Base-by-base conservation (phyloP, 495 filamentous ascomycete genomes). In the Aspergillus homomorphus region DNA sequence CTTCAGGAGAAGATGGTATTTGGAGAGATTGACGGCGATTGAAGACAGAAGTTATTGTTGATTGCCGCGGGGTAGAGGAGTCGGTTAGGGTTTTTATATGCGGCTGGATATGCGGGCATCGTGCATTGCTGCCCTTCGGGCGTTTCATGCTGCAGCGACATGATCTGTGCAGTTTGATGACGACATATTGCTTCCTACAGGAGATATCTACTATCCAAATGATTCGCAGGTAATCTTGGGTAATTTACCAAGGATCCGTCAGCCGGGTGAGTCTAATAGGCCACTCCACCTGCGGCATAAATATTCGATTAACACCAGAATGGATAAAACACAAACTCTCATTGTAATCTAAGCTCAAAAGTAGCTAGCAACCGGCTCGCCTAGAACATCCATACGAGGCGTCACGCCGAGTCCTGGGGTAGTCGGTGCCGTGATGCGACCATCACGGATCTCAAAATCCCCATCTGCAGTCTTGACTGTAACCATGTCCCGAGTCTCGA, bases 361-460 rank as follows among this genome's bases (percentile, higher is more conserved):
- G 26, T 28, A 28, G 9, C 26, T 28, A 43, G 73, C 82, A 53
- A 60, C 68, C 9, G 73, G 73, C 14, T 85, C 83, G 52, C 70
- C 58, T n/a, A 51, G 15, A 0, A 60, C 58, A 16, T 55, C 45
- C 30, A 60, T 18, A 1, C 58, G 24, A 23, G 58, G 58, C 6
- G 20, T 38, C 42, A 60, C 30, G 1, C 58, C 58, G 15, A 60
- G 18, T 1, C 51, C 58, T 1, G 58, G 58, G 5, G 20, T 10
- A 2, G 1, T 8, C 10, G 58, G 58, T 21, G 58, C 57, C 4
- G 33, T n/a, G 28, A 55, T 20, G 18, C 24, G 4, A 5, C 58
- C 58, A 33, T 54, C 51, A 15, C 41, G 19, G 0, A 54, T 26
- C 16, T 50, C 51, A 49, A 60, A 60, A 1, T 16, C 51, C 18